Conservation (phyloP, 768 basidiomycete species). For the Leccinum broughii region DNA sequence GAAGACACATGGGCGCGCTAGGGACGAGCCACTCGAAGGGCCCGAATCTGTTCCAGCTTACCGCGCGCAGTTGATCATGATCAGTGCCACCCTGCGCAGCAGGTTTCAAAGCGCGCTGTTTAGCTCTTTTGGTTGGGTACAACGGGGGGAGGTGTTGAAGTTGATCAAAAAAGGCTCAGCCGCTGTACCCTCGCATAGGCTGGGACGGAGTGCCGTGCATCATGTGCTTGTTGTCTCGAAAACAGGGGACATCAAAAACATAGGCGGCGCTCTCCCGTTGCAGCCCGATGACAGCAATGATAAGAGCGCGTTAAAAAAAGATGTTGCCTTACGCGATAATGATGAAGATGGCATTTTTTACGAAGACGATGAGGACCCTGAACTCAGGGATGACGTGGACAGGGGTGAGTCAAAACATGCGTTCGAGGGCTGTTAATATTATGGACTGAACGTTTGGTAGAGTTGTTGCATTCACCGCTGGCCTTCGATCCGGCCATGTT, state of each 20-base stretch:
- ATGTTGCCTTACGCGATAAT: not conserved
- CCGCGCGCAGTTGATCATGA: slow-evolving; percentile 62
- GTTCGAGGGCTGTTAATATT: not conserved
- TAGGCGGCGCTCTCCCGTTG: slow-evolving; percentile 43
- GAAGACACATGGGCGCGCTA: not conserved
- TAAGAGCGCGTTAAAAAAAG: not conserved
- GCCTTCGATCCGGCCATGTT: slow-evolving; percentile 56
- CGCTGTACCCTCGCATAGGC: slow-evolving; percentile 27
- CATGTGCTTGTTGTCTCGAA: slow-evolving; percentile 63
- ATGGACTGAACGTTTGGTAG: slow-evolving; percentile 34
- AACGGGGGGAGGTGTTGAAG: slow-evolving; percentile 38
- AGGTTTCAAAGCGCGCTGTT: slow-evolving; percentile 44
- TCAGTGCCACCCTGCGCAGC: slow-evolving; percentile 68
- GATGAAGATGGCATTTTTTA: slow-evolving; percentile 25
- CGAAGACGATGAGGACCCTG: slow-evolving; percentile 22
- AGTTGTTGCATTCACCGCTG: slow-evolving; percentile 45
- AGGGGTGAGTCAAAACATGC: slow-evolving; percentile 18
- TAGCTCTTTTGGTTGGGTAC: slow-evolving; percentile 60
- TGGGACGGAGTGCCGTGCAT: slow-evolving; percentile 40
- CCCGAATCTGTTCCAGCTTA: slow-evolving; percentile 2
- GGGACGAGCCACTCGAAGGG: slow-evolving; percentile 14
- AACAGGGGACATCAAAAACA: slow-evolving; percentile 53
- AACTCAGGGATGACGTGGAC: slow-evolving; percentile 22
- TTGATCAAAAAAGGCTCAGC: slow-evolving; percentile 29
- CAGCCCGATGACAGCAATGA: not conserved